These are phyloP conservation scores for Aspergillus phoenicis DNA, from an alignment of 2,329 filamentous ascomycete genomes.

Conservation along the genomic window DNA sequence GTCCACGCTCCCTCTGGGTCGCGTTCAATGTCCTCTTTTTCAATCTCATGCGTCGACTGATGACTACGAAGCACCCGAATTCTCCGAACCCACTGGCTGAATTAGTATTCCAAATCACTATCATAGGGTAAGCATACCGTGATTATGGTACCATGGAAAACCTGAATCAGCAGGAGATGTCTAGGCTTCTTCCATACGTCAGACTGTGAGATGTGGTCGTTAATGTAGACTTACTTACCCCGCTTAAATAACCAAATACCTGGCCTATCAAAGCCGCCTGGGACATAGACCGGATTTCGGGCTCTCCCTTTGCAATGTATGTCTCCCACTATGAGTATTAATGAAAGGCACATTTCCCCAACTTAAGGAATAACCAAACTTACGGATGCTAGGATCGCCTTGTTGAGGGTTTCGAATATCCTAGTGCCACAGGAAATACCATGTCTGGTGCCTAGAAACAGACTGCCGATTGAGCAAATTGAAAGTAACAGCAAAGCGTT, in stretches of 20 bases:
- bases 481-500: constrained; percentile 38
- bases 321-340: constrained; percentile 4
- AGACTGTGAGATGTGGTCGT: background rate
- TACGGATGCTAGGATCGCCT: constrained; percentile 7
- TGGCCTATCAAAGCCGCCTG: constrained; percentile 13
- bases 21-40: background rate
- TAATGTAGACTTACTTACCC: background rate
- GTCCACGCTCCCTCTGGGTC: constrained; percentile 21
- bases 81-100: constrained; percentile 12
- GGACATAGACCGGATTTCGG: constrained; percentile 2
- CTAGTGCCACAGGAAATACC: constrained; percentile 29
- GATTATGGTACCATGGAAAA: constrained; percentile 33
- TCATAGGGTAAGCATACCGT: constrained; percentile 17
- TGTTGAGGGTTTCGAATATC: constrained; percentile 33
- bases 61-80: background rate
- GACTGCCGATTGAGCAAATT: constrained; percentile 40
- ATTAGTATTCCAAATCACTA: constrained; percentile 14
- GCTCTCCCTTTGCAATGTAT: background rate
- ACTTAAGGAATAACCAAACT: background rate
- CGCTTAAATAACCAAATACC: constrained; percentile 7
- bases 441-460: constrained; percentile 36
- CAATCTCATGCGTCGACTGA: background rate
- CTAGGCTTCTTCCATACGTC: constrained; percentile 19
- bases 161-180: constrained; percentile 29
- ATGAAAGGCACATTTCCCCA: background rate